Conservation (phyloP, 2,329 filamentous ascomycete genomes). For the Fusarium subglutinans region DNA sequence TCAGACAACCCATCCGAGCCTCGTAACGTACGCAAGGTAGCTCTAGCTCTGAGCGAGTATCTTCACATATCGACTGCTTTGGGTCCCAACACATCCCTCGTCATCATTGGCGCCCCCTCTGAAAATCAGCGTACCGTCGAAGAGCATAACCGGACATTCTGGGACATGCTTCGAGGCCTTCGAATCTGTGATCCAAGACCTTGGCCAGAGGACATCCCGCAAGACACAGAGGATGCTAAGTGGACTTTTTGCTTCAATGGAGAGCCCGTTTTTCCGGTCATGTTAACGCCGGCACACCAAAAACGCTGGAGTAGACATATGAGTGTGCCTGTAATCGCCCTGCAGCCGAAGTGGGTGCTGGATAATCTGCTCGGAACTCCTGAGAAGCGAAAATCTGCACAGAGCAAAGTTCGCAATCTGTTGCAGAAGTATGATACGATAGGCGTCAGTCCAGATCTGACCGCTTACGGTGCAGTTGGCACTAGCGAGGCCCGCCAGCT, state of each 20-base stretch:
- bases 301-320: not conserved
- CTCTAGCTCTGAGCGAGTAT: not conserved
- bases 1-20: not conserved
- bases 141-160: not conserved
- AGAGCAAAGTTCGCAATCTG: rapidly evolving
- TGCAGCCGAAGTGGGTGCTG: not conserved
- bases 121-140: not conserved
- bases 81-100: not conserved
- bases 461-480: not conserved
- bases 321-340: rapidly evolving
- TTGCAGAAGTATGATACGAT: not conserved
- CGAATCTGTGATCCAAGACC: not conserved
- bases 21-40: not conserved
- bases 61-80: rapidly evolving
- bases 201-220: not conserved
- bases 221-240: not conserved
- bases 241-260: not conserved
- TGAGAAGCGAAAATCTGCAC: not conserved
- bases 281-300: not conserved
- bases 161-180: not conserved
- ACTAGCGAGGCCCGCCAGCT: not conserved
- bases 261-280: not conserved
- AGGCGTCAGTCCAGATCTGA: not conserved
- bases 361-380: not conserved
- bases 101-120: not conserved